Evolutionary conservation across 2,329 filamentous ascomycete species (phyloP), one percentile per base, ranked within the genome.

Genomic region (Colletotrichum spaethianum): DNA sequence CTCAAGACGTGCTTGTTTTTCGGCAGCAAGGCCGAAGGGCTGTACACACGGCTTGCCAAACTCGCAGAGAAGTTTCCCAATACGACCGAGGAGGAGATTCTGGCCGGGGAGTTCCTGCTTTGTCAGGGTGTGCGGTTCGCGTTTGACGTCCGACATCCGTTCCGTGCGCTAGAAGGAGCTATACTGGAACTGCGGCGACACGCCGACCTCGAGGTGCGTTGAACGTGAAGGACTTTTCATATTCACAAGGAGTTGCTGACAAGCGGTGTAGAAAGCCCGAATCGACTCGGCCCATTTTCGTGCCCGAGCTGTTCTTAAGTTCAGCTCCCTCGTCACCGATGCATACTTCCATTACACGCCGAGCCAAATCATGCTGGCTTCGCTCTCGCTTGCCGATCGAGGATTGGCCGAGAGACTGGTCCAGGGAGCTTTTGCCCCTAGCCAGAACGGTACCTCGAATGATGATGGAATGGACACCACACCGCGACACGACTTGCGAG

Each of bases 291-390:
- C 94, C 0, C 95, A 97, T 79, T 86, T 86, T n/a, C 88, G 88
- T 63, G 93, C 95, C 0, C 89, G 93, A 52, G 90, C 92, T 26
- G 87, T 94, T 57, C 89, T 97, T 66, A 94, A 94, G 79, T 93
- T 91, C 66, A 93, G 94, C 69, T 93, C 95, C 0, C 85, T 97
- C 62, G 88, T 98, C 73, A 98, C 96, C 33, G 96, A 99, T 78
- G 95, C 91, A n/a, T 98, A 98, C 84, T 98, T 98, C 83, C 93
- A 98, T 82, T 98, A 94, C 83, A 96, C 96, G 0, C 96, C 96
- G 0, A 93, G 94, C 31, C 96, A 99, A 81, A 97, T 98, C 80
- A 95, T 95, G 91, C 88, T 98, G 72, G 92, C 94, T 0, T 91
- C 95, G 0, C 83, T 98, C 36, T 86, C 92, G 18, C 88, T 97